Evolutionary conservation across 2,329 filamentous ascomycete species (phyloP).

Genomic region (Botrytis byssoidea): DNA sequence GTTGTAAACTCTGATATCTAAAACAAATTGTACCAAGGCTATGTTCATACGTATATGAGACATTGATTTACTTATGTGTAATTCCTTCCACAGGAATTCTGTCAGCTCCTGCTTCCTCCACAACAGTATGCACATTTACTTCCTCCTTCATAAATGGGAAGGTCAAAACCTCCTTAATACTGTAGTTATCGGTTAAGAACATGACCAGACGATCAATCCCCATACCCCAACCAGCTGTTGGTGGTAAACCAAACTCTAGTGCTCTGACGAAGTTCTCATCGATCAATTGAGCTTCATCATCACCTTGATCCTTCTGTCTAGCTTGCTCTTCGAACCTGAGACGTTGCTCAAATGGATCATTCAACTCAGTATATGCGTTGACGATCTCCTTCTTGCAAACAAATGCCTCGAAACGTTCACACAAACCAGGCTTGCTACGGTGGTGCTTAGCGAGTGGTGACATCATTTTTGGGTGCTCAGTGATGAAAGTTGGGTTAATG

Average conservation of each 20-base stretch:
- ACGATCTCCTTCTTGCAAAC: conserved; percentile 96
- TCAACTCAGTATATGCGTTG: conserved; percentile 95
- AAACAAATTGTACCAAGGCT: not conserved
- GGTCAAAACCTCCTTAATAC: conserved; percentile 90
- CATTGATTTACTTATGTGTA: conserved; percentile 4
- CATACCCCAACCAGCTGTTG: conserved; percentile 95
- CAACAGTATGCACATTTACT: conserved; percentile 48
- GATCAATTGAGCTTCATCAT: conserved; percentile 93
- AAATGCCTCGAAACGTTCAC: conserved; percentile 96
- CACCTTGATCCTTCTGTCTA: conserved; percentile 90
- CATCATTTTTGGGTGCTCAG: conserved; percentile 85
- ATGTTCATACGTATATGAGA: not conserved
- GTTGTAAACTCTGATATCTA: not conserved
- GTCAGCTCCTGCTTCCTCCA: conserved; percentile 61
- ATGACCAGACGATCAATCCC: conserved; percentile 91
- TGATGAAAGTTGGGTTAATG: conserved; percentile 90
- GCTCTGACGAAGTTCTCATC: conserved; percentile 94
- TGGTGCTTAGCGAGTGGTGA: conserved; percentile 96
- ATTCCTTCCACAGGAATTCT: conserved; percentile 61
- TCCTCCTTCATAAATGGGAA: conserved; percentile 99
- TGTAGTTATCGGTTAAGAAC: conserved; percentile 95
- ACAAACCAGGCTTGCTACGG: conserved; percentile 75
- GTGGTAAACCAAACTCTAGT: conserved; percentile 87
- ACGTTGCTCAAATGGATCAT: conserved; percentile 93
- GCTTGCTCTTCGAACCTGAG: conserved; percentile 93